A percentile compares a stretch with the other conserved stretches of the same genome.
phyloP scores from a whole-genome alignment of 2,329 filamentous ascomycete genomes.

The Penicillium sp. region DNA sequence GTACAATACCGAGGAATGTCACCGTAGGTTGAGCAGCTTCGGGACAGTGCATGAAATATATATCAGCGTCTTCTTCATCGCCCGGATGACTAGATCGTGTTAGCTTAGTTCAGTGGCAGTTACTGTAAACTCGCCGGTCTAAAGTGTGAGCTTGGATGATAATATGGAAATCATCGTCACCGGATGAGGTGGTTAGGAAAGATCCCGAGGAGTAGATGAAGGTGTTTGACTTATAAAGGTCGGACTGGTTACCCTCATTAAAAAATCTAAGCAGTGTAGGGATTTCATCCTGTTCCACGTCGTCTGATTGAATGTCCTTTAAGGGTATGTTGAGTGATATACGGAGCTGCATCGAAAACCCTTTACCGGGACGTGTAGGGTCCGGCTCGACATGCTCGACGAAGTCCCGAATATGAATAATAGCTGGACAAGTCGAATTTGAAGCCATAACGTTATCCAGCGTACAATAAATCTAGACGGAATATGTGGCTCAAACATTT shows the following conservation, averaged over 20 bases:
- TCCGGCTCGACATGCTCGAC: slow-evolving; percentile 8
- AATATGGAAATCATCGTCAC: slow-evolving; percentile 9
- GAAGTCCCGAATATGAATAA: slow-evolving; percentile 5
- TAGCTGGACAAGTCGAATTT: slow-evolving; percentile 3
- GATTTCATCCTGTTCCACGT: slow-evolving; percentile 8
- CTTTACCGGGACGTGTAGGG: slow-evolving; percentile 7
- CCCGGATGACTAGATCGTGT: slow-evolving; percentile 7
- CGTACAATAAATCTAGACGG: neutral
- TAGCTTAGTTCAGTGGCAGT: neutral
- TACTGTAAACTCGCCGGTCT: neutral
- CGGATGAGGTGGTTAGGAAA: slow-evolving; percentile 6
- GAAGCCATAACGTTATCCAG: slow-evolving; percentile 5
- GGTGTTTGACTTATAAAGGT: slow-evolving; percentile 5
- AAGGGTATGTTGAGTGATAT: slow-evolving; percentile 1
- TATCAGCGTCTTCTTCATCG: slow-evolving; percentile 5
- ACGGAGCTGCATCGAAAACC: slow-evolving; percentile 4
- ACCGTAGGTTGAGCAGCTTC: slow-evolving; percentile 10
- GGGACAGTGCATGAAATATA: slow-evolving; percentile 13
- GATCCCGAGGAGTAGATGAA: slow-evolving; percentile 7
- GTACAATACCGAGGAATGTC: slow-evolving; percentile 2
- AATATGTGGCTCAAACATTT: neutral
- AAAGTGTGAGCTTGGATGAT: slow-evolving; percentile 9
- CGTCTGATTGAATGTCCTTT: slow-evolving; percentile 5
- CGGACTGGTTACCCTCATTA: slow-evolving; percentile 9
- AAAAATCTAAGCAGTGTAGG: slow-evolving; percentile 13